Evolutionary conservation across 257 asterid genomes (phyloP).

Genomic region (Solanum acaule): DNA sequence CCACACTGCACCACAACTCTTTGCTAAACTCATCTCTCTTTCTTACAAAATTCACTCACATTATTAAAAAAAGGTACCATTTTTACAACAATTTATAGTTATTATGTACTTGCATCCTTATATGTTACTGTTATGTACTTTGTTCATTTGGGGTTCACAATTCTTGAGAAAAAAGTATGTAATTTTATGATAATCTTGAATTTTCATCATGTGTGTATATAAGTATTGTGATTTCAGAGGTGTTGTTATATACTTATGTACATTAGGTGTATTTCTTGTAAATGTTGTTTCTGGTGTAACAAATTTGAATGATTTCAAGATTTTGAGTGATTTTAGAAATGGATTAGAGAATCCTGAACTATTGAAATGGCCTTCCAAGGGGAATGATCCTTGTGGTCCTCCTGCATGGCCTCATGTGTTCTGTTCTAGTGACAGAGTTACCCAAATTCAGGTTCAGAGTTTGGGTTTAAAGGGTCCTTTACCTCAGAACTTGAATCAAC

Average conservation of each 20-base stretch:
- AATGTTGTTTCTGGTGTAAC: conserved; percentile 35
- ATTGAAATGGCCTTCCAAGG: conserved; percentile 57
- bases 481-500: conserved; percentile 58
- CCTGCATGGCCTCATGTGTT: conserved; percentile 71
- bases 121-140: neutral
- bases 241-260: conserved; percentile 8
- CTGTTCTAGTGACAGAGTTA: conserved; percentile 59
- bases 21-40: neutral
- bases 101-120: neutral
- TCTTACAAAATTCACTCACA: conserved; percentile 2
- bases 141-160: neutral
- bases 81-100: neutral
- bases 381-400: conserved; percentile 75
- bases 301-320: conserved; percentile 50
- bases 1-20: conserved; percentile 11
- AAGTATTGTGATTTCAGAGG: conserved; percentile 19
- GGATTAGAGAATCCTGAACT: conserved; percentile 58
- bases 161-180: neutral
- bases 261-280: conserved; percentile 12
- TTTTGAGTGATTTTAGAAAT: conserved; percentile 48
- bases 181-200: conserved; percentile 12
- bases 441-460: conserved; percentile 75
- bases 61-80: neutral
- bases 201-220: conserved; percentile 9
- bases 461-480: conserved; percentile 61